Base-by-base conservation (phyloP, 2,329 filamentous ascomycete genomes). In the Botrytis fabae region DNA sequence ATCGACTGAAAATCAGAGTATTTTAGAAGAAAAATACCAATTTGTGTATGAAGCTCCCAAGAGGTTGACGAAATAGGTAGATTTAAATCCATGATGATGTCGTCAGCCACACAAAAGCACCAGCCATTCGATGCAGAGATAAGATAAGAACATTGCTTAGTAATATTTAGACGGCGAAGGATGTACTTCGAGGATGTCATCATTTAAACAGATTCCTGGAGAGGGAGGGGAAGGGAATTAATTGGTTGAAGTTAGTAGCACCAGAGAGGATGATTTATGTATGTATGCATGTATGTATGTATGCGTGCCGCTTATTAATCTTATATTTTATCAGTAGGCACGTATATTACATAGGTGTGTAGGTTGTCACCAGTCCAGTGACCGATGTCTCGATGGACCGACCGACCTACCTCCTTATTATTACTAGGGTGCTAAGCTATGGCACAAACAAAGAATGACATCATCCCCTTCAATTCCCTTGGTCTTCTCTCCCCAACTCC, bases 71-170 rank as follows among this genome's bases (percentile, higher is more conserved):
- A 54, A 8, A 54, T 18, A 35, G 22, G 38, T 32, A 32, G 32
- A 32, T 32, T 1, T 32, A 25, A 38, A 10, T 7, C 35, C 25
- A 16, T 61, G 0, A 35, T 35, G 6, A 54, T 66, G 32, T 51
- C 64, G n/a, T 54, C 48, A 42, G 64, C 48, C 64, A 68, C 44
- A 46, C n/a, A 46, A 48, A 14, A 65, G 20, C 28, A 48, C 51
- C 28, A 48, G 62, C 62, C 42, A 65, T 25, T 4, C n/a, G 20
- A 44, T 16, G 38, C 6, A 18, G 14, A 54, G 64, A 68, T 68
- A 68, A 54, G 64, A 66, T 66, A 54, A 66, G 64, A 22, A 4
- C 22, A 25, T 28, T 54, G 64, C 32, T 68, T 68, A 68, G 64
- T 68, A 48, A 66, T 10, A 20, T 61, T 5, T 1, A n/a, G 25